phyloP scores from a whole-genome alignment of 768 basidiomycete species.

The Vishniacozyma victoriae region DNA sequence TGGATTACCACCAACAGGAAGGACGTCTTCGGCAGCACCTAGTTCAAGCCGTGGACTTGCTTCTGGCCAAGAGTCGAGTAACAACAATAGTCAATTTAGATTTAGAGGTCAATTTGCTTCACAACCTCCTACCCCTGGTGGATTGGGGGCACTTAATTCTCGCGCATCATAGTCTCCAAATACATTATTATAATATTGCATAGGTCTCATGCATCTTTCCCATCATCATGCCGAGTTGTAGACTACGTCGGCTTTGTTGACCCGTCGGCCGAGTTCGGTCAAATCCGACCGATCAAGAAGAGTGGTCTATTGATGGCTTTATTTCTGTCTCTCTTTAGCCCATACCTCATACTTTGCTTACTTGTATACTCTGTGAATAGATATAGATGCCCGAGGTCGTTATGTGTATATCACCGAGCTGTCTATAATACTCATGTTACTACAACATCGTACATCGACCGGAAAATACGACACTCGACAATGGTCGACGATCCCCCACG shows the following conservation, averaged over 20 bases:
- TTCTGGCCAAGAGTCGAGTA: constrained; percentile 1
- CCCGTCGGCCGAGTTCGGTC: neutral
- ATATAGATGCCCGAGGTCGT: neutral
- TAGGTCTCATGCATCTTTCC: neutral
- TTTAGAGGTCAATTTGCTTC: constrained; percentile 40
- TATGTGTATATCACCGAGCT: neutral
- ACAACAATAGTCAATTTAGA: constrained; percentile 17
- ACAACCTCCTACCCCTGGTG: constrained; percentile 28
- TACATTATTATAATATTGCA: neutral
- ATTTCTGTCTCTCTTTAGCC: neutral
- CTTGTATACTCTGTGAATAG: neutral
- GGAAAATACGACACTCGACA: neutral
- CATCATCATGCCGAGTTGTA: neutral
- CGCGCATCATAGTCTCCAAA: neutral
- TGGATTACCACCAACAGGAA: neutral
- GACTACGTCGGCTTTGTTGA: constrained; percentile 3
- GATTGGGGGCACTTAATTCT: neutral
- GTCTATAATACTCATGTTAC: neutral
- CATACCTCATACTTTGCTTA: no score
- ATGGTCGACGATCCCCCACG: neutral
- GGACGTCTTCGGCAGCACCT: constrained; percentile 3
- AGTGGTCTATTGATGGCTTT: neutral
- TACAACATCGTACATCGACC: neutral
- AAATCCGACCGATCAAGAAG: neutral
- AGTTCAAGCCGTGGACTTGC: neutral